phyloP scores from a whole-genome alignment of 179 eudicot genomes.

The Drosera spatulata region DNA sequence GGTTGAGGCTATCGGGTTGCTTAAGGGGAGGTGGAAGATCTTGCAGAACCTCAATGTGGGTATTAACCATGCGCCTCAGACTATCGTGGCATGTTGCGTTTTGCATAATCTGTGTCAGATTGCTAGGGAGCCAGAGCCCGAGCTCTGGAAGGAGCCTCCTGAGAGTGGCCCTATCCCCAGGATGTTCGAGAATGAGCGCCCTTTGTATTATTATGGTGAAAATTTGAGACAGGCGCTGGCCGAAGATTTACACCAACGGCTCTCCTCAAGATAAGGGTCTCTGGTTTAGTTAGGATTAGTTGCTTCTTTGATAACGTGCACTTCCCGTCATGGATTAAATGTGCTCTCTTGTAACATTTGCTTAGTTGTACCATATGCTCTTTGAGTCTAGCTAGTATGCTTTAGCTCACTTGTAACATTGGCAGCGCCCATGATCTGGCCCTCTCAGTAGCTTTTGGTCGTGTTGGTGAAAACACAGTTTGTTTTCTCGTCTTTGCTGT shows the following conservation, averaged over 20 bases:
- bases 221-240: slow-evolving; percentile 82
- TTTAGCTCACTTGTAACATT: too few species aligned
- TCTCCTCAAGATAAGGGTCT: slow-evolving; percentile 9
- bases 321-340: too few species aligned
- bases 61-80: slow-evolving; percentile 86
- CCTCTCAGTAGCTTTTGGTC: too few species aligned
- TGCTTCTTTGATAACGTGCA: too few species aligned
- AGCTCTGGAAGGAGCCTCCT: slow-evolving; percentile 69
- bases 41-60: slow-evolving; percentile 84
- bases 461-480: too few species aligned
- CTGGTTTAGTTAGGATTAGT: too few species aligned
- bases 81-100: slow-evolving; percentile 93
- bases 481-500: too few species aligned
- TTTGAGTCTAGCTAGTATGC: too few species aligned
- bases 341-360: too few species aligned
- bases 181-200: slow-evolving; percentile 64
- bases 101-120: slow-evolving; percentile 95
- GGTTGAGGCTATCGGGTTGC: slow-evolving; percentile 72
- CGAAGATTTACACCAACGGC: slow-evolving; percentile 75
- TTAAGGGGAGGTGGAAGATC: slow-evolving; percentile 95
- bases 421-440: too few species aligned
- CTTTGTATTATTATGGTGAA: slow-evolving; percentile 59
- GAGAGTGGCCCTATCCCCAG: slow-evolving; percentile 69
- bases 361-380: too few species aligned
- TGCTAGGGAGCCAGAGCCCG: slow-evolving; percentile 89